Conservation (phyloP, 2,329 filamentous ascomycete species). For the Polytolypa hystricis region DNA sequence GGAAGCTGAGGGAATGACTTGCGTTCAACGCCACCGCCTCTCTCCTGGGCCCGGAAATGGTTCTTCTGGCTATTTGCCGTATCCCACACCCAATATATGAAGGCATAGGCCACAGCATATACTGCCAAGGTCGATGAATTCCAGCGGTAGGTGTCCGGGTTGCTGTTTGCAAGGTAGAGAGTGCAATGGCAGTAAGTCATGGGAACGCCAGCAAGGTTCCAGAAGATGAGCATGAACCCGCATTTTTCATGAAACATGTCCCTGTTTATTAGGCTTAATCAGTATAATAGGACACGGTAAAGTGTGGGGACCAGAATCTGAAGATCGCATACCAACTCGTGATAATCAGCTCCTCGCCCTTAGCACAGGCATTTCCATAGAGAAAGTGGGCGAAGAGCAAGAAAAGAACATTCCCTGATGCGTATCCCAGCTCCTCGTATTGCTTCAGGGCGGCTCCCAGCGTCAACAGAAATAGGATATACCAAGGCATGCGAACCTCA, state of each 20-base stretch:
- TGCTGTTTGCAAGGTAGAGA: constrained; percentile 74
- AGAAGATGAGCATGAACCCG: constrained; percentile 96
- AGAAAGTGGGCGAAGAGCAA: constrained; percentile 80
- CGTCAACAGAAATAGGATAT: constrained; percentile 68
- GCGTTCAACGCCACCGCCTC: constrained; percentile 55
- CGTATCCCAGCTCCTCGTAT: constrained; percentile 72
- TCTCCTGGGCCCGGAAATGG: constrained; percentile 69
- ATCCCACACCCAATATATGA: constrained; percentile 85
- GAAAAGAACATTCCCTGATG: constrained; percentile 73
- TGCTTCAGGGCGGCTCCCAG: constrained; percentile 67
- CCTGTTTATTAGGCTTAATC: constrained; percentile 27
- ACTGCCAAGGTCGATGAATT: constrained; percentile 53
- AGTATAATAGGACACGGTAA: background rate
- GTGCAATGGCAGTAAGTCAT: constrained; percentile 89
- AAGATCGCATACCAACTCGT: constrained; percentile 62
- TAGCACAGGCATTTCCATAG: constrained; percentile 83
- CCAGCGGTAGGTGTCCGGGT: constrained; percentile 65
- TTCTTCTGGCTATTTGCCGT: constrained; percentile 90
- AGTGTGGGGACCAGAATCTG: constrained; percentile 6
- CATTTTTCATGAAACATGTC: constrained; percentile 97
- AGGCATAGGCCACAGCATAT: constrained; percentile 59
- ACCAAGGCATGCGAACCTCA: constrained; percentile 86
- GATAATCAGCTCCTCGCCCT: constrained; percentile 81
- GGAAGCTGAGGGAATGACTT: constrained; percentile 79
- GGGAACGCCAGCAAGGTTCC: constrained; percentile 86